Evolutionary conservation across 441 rosid genomes (phyloP), one percentile per base, ranked within the genome.

Genomic region (Melastoma candidum): DNA sequence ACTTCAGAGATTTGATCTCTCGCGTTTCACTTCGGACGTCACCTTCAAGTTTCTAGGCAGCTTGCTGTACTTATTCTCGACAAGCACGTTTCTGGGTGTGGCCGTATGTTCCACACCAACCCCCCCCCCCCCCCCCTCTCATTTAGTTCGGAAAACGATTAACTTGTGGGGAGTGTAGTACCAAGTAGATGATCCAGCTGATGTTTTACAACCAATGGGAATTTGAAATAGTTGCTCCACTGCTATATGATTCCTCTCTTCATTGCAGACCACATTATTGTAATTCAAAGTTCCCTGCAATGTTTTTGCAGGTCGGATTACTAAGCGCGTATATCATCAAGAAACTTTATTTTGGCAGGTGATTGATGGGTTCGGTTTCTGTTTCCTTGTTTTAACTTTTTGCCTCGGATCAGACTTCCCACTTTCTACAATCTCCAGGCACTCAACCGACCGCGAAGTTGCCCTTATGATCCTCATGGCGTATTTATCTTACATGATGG

Each of bases 311-410:
- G 85, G 76, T 77, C 9, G 89, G 89, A 54, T 62, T 82, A 65
- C 49, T 74, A 26, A 68, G 80, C 63, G 89, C 89, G 1, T 82
- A 75, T 69, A 56, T 74, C 54, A 70, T 75, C 52, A 79, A 65
- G 63, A 79, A 79, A 47, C 64, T 79, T 43, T 74, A 80, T 57
- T 67, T 82, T 64, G 85, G 79, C 71, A 73, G 88, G 84, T 76
- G 57, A 17, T 52, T 10, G 12, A 12, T 39, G 46, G 13, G 24
- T 12, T 52, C 43, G 29, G 12, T 52, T 12, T 39, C 27, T 36
- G 56, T 45, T 26, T 10, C 3, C 45, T 29, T 12, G 12, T 32
- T 6, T 32, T 8, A 32, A 32, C 41, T 32, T 32, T 32, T 32
- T 32, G 41, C 41, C 41, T 32, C 7, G 8, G 41, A 32, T 32